phyloP scores from a whole-genome alignment of 2,329 filamentous ascomycete species.

The Cordyceps tenuipes region DNA sequence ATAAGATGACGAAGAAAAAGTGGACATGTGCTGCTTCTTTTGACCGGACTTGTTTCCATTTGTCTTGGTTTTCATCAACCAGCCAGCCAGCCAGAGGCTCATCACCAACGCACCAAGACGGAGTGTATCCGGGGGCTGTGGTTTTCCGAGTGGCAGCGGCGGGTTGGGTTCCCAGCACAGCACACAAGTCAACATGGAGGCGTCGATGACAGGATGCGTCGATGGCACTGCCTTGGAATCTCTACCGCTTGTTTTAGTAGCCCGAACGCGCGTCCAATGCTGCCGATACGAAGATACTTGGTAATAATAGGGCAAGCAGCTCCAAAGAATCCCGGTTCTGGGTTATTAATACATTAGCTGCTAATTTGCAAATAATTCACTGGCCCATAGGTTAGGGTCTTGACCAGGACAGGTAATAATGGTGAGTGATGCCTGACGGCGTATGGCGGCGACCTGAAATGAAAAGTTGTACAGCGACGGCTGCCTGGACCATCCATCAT shows the following conservation, averaged over 20 bases:
- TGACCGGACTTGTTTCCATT: background rate
- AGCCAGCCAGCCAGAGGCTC: background rate
- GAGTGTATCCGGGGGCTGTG: background rate
- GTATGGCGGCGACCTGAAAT: background rate
- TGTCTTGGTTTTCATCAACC: background rate
- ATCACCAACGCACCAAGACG: conserved; percentile 6
- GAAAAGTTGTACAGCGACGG: background rate
- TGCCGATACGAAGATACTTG: conserved; percentile 2
- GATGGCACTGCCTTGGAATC: background rate
- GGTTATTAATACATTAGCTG: background rate
- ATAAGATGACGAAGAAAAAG: background rate
- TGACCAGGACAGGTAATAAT: background rate
- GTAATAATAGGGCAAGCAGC: background rate
- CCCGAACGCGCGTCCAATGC: background rate
- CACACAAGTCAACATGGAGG: background rate
- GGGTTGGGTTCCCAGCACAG: background rate
- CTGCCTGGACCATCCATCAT: background rate
- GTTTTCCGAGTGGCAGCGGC: background rate
- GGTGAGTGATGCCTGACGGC: background rate
- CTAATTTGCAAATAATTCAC: background rate
- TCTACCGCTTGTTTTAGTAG: background rate
- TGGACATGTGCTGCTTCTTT: background rate
- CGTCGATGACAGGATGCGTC: conserved; percentile 2
- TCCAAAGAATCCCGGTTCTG: background rate
- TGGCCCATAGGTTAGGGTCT: background rate